Conservation (phyloP, 148 eudicot species). For the Vaccinium vitisidaea region DNA sequence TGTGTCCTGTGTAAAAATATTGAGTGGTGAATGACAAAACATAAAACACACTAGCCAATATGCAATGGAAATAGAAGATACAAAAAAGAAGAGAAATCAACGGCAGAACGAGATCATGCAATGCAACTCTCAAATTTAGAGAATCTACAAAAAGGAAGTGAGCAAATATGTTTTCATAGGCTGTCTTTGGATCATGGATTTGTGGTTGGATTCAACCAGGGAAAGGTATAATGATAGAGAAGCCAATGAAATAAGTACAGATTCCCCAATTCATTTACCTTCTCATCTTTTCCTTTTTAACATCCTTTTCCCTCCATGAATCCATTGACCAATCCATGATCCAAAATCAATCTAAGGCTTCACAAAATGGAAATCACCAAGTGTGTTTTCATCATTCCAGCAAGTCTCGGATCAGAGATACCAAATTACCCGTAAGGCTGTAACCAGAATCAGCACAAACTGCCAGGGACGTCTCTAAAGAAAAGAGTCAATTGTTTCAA, state of each 20-base stretch:
- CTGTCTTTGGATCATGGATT: not conserved
- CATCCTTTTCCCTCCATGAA: not conserved
- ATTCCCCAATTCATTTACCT: not conserved
- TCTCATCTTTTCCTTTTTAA: not conserved
- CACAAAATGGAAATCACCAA: not conserved
- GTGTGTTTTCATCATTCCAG: not conserved
- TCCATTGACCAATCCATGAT: not conserved
- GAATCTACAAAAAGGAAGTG: not conserved
- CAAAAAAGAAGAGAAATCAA: not conserved
- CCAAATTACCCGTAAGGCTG: not conserved
- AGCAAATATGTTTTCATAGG: not conserved
- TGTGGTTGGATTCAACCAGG: conserved; percentile 1
- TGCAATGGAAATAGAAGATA: not conserved
- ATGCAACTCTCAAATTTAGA: not conserved
- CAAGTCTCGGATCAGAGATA: not conserved
- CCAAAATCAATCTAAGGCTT: not conserved
- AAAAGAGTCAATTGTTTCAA: not conserved
- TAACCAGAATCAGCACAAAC: not conserved
- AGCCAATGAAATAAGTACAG: not conserved
- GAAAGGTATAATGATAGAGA: not conserved
- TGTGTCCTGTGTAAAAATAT: conserved; percentile 29
- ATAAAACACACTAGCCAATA: not conserved
- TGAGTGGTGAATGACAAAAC: not conserved
- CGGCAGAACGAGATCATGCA: not conserved
- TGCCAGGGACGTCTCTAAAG: not conserved